Percentiles rank a stretch among this genome's conserved stretches.
Conservation (phyloP, 2,329 filamentous ascomycete species). For the Alternaria angustiovoidea region DNA sequence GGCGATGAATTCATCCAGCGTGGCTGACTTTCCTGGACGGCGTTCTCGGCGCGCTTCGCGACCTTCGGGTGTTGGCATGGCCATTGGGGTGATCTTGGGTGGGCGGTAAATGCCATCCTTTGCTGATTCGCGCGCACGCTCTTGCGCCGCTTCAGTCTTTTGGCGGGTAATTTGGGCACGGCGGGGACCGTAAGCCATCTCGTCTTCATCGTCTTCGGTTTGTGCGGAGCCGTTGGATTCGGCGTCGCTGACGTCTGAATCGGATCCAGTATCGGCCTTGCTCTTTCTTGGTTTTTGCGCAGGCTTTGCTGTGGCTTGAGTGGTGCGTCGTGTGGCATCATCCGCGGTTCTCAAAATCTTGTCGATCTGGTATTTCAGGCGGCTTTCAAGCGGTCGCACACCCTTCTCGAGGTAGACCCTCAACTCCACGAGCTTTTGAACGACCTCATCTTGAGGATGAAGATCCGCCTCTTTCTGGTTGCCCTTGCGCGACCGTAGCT, state of each 20-base stretch:
- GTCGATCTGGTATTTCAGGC: slow-evolving; percentile 94
- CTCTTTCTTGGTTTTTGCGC: slow-evolving; percentile 39
- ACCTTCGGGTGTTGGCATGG: slow-evolving; percentile 75
- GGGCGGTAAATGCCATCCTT: slow-evolving; percentile 83
- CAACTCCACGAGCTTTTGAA: slow-evolving; percentile 88
- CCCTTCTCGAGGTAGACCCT: slow-evolving; percentile 94
- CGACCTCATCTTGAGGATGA: slow-evolving; percentile 70
- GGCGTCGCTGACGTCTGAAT: slow-evolving; percentile 53
- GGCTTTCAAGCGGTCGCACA: slow-evolving; percentile 85
- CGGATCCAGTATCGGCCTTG: slow-evolving; percentile 49
- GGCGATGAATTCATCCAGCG: slow-evolving; percentile 90
- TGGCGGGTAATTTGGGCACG: slow-evolving; percentile 55
- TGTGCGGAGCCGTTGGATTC: slow-evolving; percentile 40
- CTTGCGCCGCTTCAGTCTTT: slow-evolving; percentile 27
- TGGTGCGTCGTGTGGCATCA: slow-evolving; percentile 59
- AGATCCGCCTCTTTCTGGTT: slow-evolving; percentile 47
- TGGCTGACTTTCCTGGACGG: slow-evolving; percentile 75
- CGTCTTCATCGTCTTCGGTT: slow-evolving; percentile 58
- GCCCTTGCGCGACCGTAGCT: slow-evolving; percentile 62
- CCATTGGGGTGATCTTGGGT: slow-evolving; percentile 84
- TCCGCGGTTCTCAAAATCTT: slow-evolving; percentile 90
- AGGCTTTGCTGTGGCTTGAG: slow-evolving; percentile 32
- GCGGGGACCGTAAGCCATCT: slow-evolving; percentile 70
- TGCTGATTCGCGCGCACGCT: slow-evolving; percentile 39
- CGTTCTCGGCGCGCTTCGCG: slow-evolving; percentile 69